Base-by-base conservation (phyloP, 2,329 filamentous ascomycete genomes). In the Samsoniella hepiali region DNA sequence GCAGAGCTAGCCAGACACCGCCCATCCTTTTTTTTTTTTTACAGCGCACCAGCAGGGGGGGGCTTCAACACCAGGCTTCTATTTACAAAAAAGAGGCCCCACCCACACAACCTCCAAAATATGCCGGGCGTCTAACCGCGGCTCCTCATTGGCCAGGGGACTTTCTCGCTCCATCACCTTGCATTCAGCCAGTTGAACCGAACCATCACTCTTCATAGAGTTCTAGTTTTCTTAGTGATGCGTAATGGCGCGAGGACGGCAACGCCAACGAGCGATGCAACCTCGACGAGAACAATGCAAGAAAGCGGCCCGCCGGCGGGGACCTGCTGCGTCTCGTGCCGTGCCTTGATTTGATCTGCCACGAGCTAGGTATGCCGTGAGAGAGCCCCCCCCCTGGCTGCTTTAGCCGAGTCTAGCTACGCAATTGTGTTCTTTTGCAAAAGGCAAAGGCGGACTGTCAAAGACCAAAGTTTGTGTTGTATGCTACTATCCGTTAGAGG, bases 91-190 rank as follows among this genome's bases (percentile, higher is more conserved):
- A 22, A 44, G 11, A 22, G 42, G 42, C 13, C 17, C 50, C 34
- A 27, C 27, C 22, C 57, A 29, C 47, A 51, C 47, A 32, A 29
- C 36, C 27, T 29, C 42, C 27, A n/a, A n/a, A n/a, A n/a, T 1
- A 27, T 32, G 45, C 54, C 45, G 61, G 67, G 69, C 69, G 69
- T 68, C 66, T 70, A 70, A 47, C 49, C 31, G 60, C 51, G 62
- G 40, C 64, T 62, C 55, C 50, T 70, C 61, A 69, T 69, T 69
- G 69, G 69, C 47, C 7, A 0, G 10, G 2, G n/a, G n/a, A n/a
- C n/a, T n/a, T n/a, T n/a, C 10, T 7, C 17, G 5, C 45, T 42
- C 58, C 44, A 5, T 51, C 44, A 42, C 45, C 8, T 2, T 59
- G 44, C 57, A 59, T 22, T 13, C 27, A 50, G 32, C 45, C 57